Evolutionary conservation across 805 yeast species (phyloP).

Genomic region (Dipodascopsis tothii): DNA sequence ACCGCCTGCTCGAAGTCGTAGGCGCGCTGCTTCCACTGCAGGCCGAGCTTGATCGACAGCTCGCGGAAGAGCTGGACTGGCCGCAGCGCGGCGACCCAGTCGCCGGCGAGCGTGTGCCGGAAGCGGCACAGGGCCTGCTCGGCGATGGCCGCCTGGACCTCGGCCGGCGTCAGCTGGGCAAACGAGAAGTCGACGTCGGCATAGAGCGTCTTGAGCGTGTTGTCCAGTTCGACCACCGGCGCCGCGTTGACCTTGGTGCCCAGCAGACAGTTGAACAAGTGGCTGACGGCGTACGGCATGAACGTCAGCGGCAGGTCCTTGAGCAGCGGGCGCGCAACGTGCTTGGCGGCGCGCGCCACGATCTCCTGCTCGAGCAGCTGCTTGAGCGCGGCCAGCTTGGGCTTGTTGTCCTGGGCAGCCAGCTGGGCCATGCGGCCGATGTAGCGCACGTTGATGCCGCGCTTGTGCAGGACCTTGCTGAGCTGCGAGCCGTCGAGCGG

Average conservation of each 20-base stretch:
- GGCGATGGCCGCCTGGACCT: slow-evolving; percentile 41
- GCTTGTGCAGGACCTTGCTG: slow-evolving; percentile 57
- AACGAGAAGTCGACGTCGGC: slow-evolving; percentile 36
- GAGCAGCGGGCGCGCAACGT: slow-evolving; percentile 50
- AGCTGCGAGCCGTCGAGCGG: slow-evolving; percentile 83
- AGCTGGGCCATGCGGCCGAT: slow-evolving; percentile 55
- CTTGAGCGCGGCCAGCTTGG: slow-evolving; percentile 37
- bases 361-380: slow-evolving; percentile 55
- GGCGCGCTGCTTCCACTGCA: slow-evolving; percentile 63
- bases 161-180: slow-evolving; percentile 40
- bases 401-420: slow-evolving; percentile 28
- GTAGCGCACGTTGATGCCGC: slow-evolving; percentile 85
- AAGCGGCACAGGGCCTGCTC: slow-evolving; percentile 54
- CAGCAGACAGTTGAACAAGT: slow-evolving; percentile 62
- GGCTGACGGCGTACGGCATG: slow-evolving; percentile 55
- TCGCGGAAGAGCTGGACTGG: slow-evolving; percentile 54
- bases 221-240: slow-evolving; percentile 39
- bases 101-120: slow-evolving; percentile 48
- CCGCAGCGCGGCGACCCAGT: slow-evolving; percentile 41
- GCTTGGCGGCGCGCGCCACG: slow-evolving; percentile 73
- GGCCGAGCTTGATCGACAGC: slow-evolving; percentile 69
- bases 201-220: slow-evolving; percentile 28
- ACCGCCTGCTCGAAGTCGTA: slow-evolving; percentile 39
- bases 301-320: slow-evolving; percentile 44
- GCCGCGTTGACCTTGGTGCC: slow-evolving; percentile 43